Conservation (phyloP, 73 alveolate species). For the Paramecium sonneborni region DNA sequence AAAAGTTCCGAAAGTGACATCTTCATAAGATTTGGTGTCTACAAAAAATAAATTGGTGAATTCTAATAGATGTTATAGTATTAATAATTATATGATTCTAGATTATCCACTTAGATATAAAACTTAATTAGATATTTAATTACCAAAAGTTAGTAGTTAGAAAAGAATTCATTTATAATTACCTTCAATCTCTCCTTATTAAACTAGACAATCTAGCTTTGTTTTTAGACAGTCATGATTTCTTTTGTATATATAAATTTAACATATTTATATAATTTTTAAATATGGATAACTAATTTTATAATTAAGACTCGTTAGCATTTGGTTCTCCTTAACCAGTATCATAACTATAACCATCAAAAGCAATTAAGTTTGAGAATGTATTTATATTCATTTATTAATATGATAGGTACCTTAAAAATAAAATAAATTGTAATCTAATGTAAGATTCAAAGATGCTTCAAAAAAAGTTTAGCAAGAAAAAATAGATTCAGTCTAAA, state of each 20-base stretch:
- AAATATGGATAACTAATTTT: background rate
- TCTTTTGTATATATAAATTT: background rate
- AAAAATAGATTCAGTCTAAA: constrained; percentile 7
- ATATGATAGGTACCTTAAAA: background rate
- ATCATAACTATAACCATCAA: background rate
- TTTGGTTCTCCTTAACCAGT: background rate
- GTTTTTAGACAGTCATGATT: background rate
- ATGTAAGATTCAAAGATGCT: background rate
- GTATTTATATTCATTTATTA: background rate
- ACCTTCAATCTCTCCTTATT: background rate
- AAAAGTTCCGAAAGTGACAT: background rate
- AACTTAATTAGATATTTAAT: background rate
- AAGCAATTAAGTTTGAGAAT: constrained; percentile 5
- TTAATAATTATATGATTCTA: background rate
- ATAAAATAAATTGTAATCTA: background rate
- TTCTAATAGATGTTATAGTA: background rate
- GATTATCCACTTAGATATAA: background rate
- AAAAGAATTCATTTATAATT: background rate
- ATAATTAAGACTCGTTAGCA: background rate
- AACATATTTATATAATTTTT: background rate
- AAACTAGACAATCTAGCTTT: background rate
- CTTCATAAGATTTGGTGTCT: background rate
- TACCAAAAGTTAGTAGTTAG: background rate
- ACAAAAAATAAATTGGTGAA: background rate
- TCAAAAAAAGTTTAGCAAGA: background rate